These are phyloP conservation scores for Aspergillus alliaceus DNA, from an alignment of 2,329 filamentous ascomycete species.

Conservation along the genomic window DNA sequence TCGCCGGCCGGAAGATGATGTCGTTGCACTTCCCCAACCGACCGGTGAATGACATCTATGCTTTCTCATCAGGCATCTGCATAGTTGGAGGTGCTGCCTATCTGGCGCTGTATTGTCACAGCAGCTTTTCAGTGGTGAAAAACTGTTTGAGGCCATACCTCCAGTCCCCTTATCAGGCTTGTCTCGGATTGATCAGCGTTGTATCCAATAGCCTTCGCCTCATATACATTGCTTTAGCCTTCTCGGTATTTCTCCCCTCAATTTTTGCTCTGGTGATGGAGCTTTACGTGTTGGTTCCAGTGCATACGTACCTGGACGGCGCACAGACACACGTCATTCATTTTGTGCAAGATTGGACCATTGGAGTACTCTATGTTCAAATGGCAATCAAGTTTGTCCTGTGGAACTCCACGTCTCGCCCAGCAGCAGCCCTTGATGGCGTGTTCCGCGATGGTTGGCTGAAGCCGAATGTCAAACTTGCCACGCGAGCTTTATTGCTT, in stretches of 20 bases:
- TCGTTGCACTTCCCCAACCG: constrained; percentile 68
- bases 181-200: constrained; percentile 18
- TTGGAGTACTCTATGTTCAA: constrained; percentile 87
- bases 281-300: constrained; percentile 81
- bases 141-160: constrained; percentile 27
- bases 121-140: constrained; percentile 22
- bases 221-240: constrained; percentile 71
- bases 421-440: constrained; percentile 71
- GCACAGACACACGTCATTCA: constrained; percentile 57
- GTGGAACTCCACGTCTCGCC: constrained; percentile 67
- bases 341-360: constrained; percentile 88
- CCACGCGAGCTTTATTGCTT: constrained; percentile 84
- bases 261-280: constrained; percentile 79
- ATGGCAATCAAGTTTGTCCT: constrained; percentile 70
- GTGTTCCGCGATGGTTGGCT: constrained; percentile 75
- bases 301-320: constrained; percentile 70
- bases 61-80: constrained; percentile 88
- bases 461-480: constrained; percentile 72
- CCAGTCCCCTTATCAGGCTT: constrained; percentile 31
- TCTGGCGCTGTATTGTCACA: constrained; percentile 51
- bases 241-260: constrained; percentile 77
- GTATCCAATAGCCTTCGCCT: constrained; percentile 51
- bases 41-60: constrained; percentile 91
- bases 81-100: constrained; percentile 70
- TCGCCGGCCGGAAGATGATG: constrained; percentile 80